Conservation (phyloP, 2,329 filamentous ascomycete genomes). For the Penicillium vulpinum region DNA sequence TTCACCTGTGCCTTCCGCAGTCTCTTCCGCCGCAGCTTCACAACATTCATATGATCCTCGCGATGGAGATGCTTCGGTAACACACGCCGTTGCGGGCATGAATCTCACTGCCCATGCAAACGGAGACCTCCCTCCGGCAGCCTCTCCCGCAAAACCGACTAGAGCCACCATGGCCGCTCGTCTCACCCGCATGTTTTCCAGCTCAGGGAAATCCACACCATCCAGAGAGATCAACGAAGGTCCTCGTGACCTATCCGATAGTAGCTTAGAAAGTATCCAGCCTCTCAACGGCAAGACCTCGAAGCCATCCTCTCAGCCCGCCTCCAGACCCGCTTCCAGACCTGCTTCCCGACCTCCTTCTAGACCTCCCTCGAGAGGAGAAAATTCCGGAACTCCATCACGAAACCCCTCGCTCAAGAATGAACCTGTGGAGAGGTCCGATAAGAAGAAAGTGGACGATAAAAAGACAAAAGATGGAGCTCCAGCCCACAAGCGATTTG, state of each 20-base stretch:
- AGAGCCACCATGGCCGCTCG: slow-evolving; percentile 48
- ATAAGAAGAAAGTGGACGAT: slow-evolving; percentile 30
- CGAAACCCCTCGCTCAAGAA: slow-evolving; percentile 38
- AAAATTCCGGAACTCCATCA: slow-evolving; percentile 28
- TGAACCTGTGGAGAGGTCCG: slow-evolving; percentile 29
- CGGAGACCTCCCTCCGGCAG: slow-evolving; percentile 31
- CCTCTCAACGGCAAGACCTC: slow-evolving; percentile 32
- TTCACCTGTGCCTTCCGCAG: slow-evolving; percentile 46
- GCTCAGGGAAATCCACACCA: slow-evolving; percentile 38
- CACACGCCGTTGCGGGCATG: slow-evolving; percentile 46
- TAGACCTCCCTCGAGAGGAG: slow-evolving; percentile 32
- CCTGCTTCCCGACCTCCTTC: slow-evolving; percentile 38
- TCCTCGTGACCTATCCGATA: slow-evolving; percentile 40
- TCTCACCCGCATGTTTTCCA: slow-evolving; percentile 49
- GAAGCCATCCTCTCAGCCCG: slow-evolving; percentile 26
- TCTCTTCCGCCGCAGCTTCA: slow-evolving; percentile 45
- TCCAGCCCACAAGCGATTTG: slow-evolving; percentile 53
- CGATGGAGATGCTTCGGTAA: slow-evolving; percentile 45
- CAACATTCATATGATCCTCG: slow-evolving; percentile 40
- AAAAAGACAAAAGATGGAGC: slow-evolving; percentile 40
- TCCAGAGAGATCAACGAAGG: slow-evolving; percentile 31
- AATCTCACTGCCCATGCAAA: slow-evolving; percentile 38
- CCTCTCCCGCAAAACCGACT: slow-evolving; percentile 34
- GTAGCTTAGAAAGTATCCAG: slow-evolving; percentile 39
- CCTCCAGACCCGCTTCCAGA: slow-evolving; percentile 34